Evolutionary conservation across 306 rosid genomes (phyloP), one percentile per base, ranked within the genome.

Genomic region (Astragalus glycyphyllos): DNA sequence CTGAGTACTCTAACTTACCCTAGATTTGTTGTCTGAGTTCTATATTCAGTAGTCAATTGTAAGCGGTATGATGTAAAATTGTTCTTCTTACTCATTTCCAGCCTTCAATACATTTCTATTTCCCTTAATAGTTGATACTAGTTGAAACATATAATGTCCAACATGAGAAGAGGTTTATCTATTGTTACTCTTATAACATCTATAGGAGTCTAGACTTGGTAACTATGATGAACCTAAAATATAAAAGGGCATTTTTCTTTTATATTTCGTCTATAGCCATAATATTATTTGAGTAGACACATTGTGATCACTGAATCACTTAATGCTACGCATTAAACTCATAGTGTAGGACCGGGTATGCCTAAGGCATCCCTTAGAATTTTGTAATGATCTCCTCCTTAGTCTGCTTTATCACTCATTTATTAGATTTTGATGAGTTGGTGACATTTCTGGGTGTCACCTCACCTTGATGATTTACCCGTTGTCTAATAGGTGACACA

Each of bases 221-320:
- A 26, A 10, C 62, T 70, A 17, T 14, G 51, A 37, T 37, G 12
- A 20, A 57, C 62, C 54, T 64, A 46, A 35, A 53, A 8, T 50
- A 49, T 69, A 26, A 8, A 63, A 44, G 32, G 54, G 10, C 62
- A 10, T 11, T 1, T 12, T 68, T 12, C 2, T 41, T 54, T 62
- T 61, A 42, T 49, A 35, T 72, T 12, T 8, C 38, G 37, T 78
- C 31, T 32, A 47, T 48, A 41, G 41, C 56, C 55, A 26, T 47
- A 15, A 65, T 78, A 65, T 72, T 64, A 38, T n/a, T n/a, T 48
- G n/a, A 65, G 55, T 46, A 15, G 40, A 77, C 51, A 5, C 37
- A 56, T 75, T 34, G 34, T 57, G 32, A n/a, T 45, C 9, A 41
- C 58, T 41, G 58, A 51, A 51, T 62, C 14, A 41, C n/a, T 15